Percentiles rank a stretch among this genome's conserved stretches.
Evolutionary conservation across 2,329 filamentous ascomycete species (phyloP).

Genomic region (Diaporthe ampelina): DNA sequence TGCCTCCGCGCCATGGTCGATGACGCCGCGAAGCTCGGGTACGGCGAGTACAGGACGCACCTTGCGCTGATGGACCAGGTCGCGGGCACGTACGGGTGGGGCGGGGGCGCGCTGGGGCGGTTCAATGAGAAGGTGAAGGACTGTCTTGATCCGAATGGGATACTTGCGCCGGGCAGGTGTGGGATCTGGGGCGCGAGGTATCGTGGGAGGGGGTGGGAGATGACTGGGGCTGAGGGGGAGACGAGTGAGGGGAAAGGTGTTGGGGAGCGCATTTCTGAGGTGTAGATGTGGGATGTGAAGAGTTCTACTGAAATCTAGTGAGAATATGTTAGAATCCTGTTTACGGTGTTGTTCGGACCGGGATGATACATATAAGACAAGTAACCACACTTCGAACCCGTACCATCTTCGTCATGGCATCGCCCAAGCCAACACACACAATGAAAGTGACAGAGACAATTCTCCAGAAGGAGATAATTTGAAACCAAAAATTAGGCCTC

Average conservation of each 20-base stretch:
- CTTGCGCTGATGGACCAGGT: conserved; percentile 57
- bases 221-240: conserved; percentile 50
- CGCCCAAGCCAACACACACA: neutral
- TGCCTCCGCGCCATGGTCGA: conserved; percentile 53
- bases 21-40: conserved; percentile 53
- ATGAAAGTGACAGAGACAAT: neutral
- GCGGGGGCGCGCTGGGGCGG: conserved; percentile 52
- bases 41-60: conserved; percentile 58
- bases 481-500: conserved; percentile 20
- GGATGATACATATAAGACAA: neutral
- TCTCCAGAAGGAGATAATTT: neutral
- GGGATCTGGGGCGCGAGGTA: conserved; percentile 58
- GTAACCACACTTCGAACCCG: no score
- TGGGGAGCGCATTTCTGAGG: neutral
- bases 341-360: neutral
- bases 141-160: conserved; percentile 58
- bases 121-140: conserved; percentile 57
- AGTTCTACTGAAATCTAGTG: neutral
- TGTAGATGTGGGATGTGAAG: neutral
- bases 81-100: conserved; percentile 56
- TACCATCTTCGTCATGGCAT: neutral
- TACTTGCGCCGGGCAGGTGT: conserved; percentile 61
- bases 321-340: neutral
- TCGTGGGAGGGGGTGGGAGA: conserved; percentile 53
- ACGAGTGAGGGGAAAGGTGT: conserved; percentile 51